Evolutionary conservation across 176 grass and related monocot genomes (phyloP).

Genomic region (Coix lacrymajobi): DNA sequence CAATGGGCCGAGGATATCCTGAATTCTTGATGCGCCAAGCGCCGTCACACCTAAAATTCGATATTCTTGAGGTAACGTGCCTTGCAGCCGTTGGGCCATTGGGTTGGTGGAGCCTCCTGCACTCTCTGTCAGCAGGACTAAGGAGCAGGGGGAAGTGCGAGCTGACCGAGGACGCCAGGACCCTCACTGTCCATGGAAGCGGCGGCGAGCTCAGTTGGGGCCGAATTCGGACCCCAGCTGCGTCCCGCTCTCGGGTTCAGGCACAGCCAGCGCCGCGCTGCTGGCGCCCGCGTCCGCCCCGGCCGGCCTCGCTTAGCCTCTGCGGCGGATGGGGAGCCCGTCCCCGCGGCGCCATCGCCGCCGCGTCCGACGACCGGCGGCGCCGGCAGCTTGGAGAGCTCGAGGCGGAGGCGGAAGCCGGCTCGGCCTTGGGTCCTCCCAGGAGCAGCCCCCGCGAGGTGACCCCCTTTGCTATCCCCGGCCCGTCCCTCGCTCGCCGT

Average conservation of each 20-base stretch:
- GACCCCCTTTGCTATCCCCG: not conserved
- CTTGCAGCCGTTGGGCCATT: no score
- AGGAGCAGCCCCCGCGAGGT: conserved; percentile 50
- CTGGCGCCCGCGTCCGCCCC: not conserved
- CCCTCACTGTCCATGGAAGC: conserved; percentile 40
- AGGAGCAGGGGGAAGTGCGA: not conserved
- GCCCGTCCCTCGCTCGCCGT: not conserved
- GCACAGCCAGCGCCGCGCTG: not conserved
- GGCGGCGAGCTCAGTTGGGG: not conserved
- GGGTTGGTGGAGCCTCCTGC: no score
- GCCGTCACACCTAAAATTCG: no score
- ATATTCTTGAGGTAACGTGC: no score
- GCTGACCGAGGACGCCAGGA: not conserved
- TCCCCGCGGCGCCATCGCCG: not conserved
- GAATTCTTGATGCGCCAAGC: no score
- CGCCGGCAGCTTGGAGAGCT: not conserved
- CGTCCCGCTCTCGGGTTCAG: not conserved
- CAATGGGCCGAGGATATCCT: no score
- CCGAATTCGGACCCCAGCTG: not conserved
- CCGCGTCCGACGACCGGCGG: not conserved
- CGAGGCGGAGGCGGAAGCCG: not conserved
- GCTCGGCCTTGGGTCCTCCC: conserved; percentile 4
- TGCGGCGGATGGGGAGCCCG: not conserved
- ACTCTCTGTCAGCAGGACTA: no score
- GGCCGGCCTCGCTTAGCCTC: conserved; percentile 6